Percentiles rank a stretch among this genome's conserved stretches.
These are phyloP conservation scores for Coix lacrymajobi DNA, from an alignment of 176 grass and related monocot species.

Conservation along the genomic window DNA sequence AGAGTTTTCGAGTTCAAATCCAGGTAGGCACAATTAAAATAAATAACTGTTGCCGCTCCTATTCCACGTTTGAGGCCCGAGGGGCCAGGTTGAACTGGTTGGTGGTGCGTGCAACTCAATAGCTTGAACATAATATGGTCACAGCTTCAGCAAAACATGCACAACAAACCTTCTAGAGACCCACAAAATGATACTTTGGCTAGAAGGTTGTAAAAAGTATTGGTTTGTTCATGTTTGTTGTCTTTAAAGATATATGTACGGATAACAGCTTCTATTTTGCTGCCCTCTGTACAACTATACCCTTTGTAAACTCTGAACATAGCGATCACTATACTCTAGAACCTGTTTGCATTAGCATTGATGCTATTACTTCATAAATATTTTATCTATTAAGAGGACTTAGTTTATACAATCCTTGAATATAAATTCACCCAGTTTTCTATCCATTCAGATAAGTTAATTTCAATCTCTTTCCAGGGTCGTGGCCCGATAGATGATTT, in stretches of 20 bases:
- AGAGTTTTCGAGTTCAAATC: no score
- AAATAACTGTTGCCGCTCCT: no score
- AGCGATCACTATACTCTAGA: neutral
- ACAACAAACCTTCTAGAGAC: neutral
- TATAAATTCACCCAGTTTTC: neutral
- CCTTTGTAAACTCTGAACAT: neutral
- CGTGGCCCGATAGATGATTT: conserved; percentile 89
- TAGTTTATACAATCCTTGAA: neutral
- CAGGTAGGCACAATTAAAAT: no score
- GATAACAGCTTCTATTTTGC: neutral
- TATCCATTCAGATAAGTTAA: neutral
- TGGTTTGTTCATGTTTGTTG: neutral
- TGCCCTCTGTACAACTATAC: neutral
- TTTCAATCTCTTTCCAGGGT: conserved; percentile 53
- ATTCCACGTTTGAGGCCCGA: no score
- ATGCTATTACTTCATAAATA: neutral
- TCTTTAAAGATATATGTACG: neutral
- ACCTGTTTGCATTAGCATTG: neutral
- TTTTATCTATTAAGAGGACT: neutral
- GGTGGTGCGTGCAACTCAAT: no score
- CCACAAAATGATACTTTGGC: neutral
- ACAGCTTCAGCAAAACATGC: neutral
- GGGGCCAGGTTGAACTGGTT: no score
- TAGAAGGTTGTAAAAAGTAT: neutral
- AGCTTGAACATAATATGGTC: neutral